Percentiles rank a stretch among this genome's conserved stretches.
phyloP scores from a whole-genome alignment of 768 basidiomycete genomes.

The Termitomyces sp. region DNA sequence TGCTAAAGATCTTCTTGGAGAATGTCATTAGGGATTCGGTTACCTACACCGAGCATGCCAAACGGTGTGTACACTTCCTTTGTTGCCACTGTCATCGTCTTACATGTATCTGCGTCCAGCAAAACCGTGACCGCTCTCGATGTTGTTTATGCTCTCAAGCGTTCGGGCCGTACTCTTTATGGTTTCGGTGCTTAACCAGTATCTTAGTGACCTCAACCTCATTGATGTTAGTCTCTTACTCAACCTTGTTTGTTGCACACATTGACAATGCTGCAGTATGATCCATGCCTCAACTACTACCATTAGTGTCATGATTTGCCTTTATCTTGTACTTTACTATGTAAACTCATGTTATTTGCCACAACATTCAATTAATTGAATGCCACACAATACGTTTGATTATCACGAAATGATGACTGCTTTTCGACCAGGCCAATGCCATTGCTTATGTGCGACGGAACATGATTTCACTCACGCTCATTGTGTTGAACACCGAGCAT shows the following conservation, averaged over 20 bases:
- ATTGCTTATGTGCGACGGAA: too few species aligned
- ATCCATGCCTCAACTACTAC: neutral
- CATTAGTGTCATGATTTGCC: neutral
- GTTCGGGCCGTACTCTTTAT: slow-evolving; percentile 71
- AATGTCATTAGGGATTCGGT: slow-evolving; percentile 89
- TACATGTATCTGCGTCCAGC: neutral
- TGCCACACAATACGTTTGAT: neutral
- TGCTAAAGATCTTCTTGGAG: slow-evolving; percentile 85
- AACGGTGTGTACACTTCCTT: slow-evolving; percentile 32
- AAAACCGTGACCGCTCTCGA: slow-evolving; percentile 85
- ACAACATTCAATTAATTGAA: neutral
- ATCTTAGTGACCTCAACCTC: neutral
- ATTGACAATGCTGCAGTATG: neutral
- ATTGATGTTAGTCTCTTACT: neutral
- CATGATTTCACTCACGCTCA: too few species aligned
- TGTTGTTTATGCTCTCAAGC: slow-evolving; percentile 73
- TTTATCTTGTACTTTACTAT: neutral
- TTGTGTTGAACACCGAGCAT: neutral
- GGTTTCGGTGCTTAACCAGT: slow-evolving; percentile 64
- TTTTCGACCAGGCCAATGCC: too few species aligned
- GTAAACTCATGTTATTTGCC: neutral
- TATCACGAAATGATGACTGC: too few species aligned
- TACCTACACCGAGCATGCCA: slow-evolving; percentile 92
- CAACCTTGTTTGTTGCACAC: neutral
- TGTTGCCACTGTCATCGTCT: neutral